Evolutionary conservation across 306 rosid species (phyloP).

Genomic region (Castanea mollissima): DNA sequence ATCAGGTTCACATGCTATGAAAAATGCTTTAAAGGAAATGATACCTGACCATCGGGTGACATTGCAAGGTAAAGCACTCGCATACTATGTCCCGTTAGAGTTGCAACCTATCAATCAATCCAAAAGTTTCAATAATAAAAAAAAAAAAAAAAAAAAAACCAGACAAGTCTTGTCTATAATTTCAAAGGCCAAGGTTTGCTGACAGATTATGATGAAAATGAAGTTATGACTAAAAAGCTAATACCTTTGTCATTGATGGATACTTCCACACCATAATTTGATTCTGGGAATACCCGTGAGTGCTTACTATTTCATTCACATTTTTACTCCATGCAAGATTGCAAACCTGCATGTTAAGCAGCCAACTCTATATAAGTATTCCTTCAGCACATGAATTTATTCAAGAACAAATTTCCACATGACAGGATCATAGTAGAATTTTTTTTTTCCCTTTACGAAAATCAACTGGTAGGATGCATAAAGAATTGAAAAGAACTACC

Average conservation of each 20-base stretch:
- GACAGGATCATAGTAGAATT: not conserved
- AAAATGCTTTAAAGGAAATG: not conserved
- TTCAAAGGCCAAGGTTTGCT: not conserved
- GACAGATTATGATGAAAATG: not conserved
- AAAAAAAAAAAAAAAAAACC: too few relatives aligned
- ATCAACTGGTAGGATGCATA: not conserved
- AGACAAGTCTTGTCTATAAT: not conserved
- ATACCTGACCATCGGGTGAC: conserved; percentile 98
- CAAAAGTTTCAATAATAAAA: not conserved
- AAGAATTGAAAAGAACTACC: conserved; percentile 36
- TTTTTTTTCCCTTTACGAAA: not conserved
- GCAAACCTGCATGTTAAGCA: conserved; percentile 63
- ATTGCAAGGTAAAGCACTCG: conserved; percentile 93
- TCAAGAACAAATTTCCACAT: not conserved
- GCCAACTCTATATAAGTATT: not conserved
- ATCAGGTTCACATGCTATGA: not conserved
- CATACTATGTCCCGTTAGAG: conserved; percentile 96
- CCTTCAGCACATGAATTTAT: not conserved
- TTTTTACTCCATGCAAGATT: conserved; percentile 98
- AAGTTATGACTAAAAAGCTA: not conserved
- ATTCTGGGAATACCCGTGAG: conserved; percentile 97
- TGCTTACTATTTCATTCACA: conserved; percentile 92
- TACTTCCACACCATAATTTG: conserved; percentile 99
- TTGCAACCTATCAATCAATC: conserved; percentile 66
- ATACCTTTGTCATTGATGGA: conserved; percentile 84